Conservation (phyloP, 805 yeast species). For the Schwanniomyces vanrijiae region DNA sequence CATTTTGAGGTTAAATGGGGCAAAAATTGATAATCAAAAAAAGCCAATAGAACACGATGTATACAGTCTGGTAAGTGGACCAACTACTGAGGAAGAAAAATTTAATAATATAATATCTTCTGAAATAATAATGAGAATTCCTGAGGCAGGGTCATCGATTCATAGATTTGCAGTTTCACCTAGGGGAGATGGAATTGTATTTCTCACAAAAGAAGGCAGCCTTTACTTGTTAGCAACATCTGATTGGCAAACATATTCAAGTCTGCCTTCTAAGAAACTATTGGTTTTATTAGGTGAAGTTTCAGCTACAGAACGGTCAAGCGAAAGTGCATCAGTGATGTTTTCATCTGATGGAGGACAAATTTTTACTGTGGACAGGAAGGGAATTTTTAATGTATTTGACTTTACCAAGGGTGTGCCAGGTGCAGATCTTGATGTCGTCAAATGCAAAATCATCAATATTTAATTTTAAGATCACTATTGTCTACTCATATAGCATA, state of each 20-base stretch:
- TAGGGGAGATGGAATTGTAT: conserved; percentile 81
- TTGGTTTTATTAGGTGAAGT: conserved; percentile 75
- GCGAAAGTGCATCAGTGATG: conserved; percentile 75
- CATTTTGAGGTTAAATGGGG: conserved; percentile 33
- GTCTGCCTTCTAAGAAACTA: conserved; percentile 37
- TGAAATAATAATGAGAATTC: conserved; percentile 50
- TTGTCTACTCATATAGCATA: background rate
- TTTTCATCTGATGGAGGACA: conserved; percentile 84
- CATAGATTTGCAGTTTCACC: conserved; percentile 79
- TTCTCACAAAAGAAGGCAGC: conserved; percentile 74
- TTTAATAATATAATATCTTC: conserved; percentile 45
- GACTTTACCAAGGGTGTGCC: conserved; percentile 90
- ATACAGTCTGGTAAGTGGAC: conserved; percentile 21
- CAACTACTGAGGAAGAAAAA: conserved; percentile 18
- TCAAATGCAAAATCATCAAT: conserved; percentile 61
- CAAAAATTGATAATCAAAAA: conserved; percentile 47
- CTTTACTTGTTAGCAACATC: conserved; percentile 70
- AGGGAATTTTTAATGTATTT: conserved; percentile 73
- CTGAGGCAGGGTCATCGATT: conserved; percentile 78
- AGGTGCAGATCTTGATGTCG: conserved; percentile 60
- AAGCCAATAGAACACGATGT: conserved; percentile 9
- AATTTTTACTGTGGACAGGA: conserved; percentile 73
- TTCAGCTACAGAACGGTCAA: conserved; percentile 65
- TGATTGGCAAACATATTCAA: conserved; percentile 26
- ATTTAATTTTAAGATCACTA: conserved; percentile 6